Percentiles rank a stretch among this genome's conserved stretches.
These are phyloP conservation scores for Tylopilus balloui DNA, from an alignment of 768 basidiomycete genomes.

Conservation along the genomic window DNA sequence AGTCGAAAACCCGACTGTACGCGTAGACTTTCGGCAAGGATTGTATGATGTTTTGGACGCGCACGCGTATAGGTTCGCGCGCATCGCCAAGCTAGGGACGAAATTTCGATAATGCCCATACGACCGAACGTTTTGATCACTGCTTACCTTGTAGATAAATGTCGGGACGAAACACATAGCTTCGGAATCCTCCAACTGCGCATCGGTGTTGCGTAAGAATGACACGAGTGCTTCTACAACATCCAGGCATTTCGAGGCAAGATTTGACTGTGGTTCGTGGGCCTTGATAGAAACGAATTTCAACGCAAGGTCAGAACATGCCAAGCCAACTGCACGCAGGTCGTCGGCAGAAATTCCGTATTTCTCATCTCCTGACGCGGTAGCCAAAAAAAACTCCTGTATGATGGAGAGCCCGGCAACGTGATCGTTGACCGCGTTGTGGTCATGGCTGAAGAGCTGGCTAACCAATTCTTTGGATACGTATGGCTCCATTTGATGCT, in stretches of 20 bases:
- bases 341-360: slow-evolving; percentile 43
- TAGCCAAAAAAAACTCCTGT: slow-evolving; percentile 67
- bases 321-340: slow-evolving; percentile 62
- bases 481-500: slow-evolving; percentile 88
- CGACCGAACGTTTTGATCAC: neutral
- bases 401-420: slow-evolving; percentile 71
- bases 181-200: slow-evolving; percentile 82
- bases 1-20: slow-evolving; percentile 85
- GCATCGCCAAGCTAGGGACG: slow-evolving; percentile 80
- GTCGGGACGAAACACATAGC: slow-evolving; percentile 86
- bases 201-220: slow-evolving; percentile 66
- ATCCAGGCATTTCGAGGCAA: slow-evolving; percentile 85
- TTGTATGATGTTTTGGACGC: slow-evolving; percentile 83
- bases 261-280: slow-evolving; percentile 87
- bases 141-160: slow-evolving; percentile 77
- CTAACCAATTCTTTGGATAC: slow-evolving; percentile 69
- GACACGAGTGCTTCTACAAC: slow-evolving; percentile 73
- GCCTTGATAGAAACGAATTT: slow-evolving; percentile 92
- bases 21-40: slow-evolving; percentile 86
- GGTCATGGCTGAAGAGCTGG: slow-evolving; percentile 90
- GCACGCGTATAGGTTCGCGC: slow-evolving; percentile 71
- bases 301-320: slow-evolving; percentile 86
- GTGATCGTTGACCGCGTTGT: slow-evolving; percentile 91
- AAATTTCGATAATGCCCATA: slow-evolving; percentile 1
- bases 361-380: slow-evolving; percentile 52